Evolutionary conservation across 73 alveolate genomes (phyloP), one percentile per base, ranked within the genome.

Genomic region (Breviolum minutum): DNA sequence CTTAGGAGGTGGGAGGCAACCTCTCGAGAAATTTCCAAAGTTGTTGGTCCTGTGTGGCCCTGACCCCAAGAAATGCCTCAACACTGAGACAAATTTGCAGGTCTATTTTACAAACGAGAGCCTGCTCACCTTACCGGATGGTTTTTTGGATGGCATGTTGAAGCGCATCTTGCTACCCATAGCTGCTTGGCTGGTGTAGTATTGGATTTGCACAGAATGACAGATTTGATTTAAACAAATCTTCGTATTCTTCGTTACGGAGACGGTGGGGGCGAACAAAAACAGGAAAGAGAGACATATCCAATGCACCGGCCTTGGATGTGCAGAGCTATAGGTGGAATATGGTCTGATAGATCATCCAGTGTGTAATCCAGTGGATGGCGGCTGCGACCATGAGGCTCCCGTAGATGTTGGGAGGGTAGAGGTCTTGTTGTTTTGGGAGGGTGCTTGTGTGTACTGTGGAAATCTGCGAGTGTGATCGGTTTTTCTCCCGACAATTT

Each of bases 311-410:
- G 54, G 54, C 54, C 62, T 77, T 27, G 26, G 87, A 79, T 79
- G 22, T 12, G 24, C 24, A 22, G 54, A 22, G 54, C 24, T 68
- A 17, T 14, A 86, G 94, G 94, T 86, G 61, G 63, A 84, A 22
- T 92, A 92, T 76, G 98, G 98, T 79, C 81, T 92, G 48, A 74
- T 92, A 40, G 98, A 92, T 48, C 26, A 92, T n/a, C 98, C 90
- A 7, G 98, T 92, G 26, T 92, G 98, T 81, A n/a, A 22, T 16
- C 98, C 98, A 0, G 89, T 22, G 61, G 73, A 74, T 13, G 90
- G 97, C 12, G 97, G 98, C 60, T 92, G 98, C 48, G 82, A 60
- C 74, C 90, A 92, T 17, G 90, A 73, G 98, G 90, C 86, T n/a
- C 27, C 80, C 63, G 74, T 9, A 14, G 24, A 54, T 63, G 40